Conservation (phyloP, 768 basidiomycete species). For the Clathrus columnatus region DNA sequence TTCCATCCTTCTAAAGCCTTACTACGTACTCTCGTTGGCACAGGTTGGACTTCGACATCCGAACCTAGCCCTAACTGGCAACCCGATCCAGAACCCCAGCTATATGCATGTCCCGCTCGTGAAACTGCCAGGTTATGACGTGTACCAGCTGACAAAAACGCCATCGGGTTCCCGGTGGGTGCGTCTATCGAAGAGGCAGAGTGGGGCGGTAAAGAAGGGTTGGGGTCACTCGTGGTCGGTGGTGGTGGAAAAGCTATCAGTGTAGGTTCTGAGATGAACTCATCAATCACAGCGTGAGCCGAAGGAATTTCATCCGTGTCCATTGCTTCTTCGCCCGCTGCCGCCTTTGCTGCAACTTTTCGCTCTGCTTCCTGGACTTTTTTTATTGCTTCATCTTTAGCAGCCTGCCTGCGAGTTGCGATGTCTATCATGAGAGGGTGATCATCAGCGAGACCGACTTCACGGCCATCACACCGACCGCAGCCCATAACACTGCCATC, state of each 20-base stretch:
- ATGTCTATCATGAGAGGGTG: conserved; percentile 11
- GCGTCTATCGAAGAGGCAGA: neutral
- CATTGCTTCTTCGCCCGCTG: neutral
- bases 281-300: conserved; percentile 17
- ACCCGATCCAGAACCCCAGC: conserved; percentile 12
- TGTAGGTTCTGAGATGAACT: conserved; percentile 30
- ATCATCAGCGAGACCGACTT: conserved; percentile 47
- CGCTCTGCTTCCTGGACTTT: conserved; percentile 1
- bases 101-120: conserved; percentile 10
- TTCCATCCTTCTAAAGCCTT: conserved; percentile 12
- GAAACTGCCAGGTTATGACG: conserved; percentile 16
- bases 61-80: conserved; percentile 13
- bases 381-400: neutral
- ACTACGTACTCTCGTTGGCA: conserved; percentile 8
- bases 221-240: conserved; percentile 3
- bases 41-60: conserved; percentile 5
- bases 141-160: conserved; percentile 11
- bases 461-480: conserved; percentile 76
- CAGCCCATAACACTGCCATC: conserved; percentile 80
- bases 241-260: conserved; percentile 12
- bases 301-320: neutral
- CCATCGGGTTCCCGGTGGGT: conserved; percentile 11
- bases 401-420: neutral
- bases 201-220: conserved; percentile 7
- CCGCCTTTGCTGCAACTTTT: neutral